Evolutionary conservation across 2,329 filamentous ascomycete species (phyloP), one percentile per base, ranked within the genome.

Genomic region (Pyrenophora tritici-repentis): DNA sequence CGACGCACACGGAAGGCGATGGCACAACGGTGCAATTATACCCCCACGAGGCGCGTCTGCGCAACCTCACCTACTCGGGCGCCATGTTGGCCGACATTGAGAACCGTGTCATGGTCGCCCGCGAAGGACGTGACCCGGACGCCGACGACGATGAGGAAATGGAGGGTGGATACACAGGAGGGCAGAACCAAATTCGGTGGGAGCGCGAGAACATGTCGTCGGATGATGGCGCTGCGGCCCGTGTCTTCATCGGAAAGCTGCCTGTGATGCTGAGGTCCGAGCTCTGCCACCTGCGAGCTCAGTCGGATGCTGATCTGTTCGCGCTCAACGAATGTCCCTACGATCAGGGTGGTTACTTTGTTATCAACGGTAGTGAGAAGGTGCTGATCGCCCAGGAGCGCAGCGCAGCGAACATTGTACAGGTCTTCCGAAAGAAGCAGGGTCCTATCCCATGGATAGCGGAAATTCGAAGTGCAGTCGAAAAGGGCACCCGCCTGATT

Each of bases 361-460:
- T 99, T 66, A 99, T 99, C 81, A 99, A 99, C 77, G 94, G 94
- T 36, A 96, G 90, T 75, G 94, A 99, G 73, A 99, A 99, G 81
- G 94, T 99, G 17, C 79, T 99, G 63, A 99, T 99, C 66, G 94
- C 94, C 1, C 94, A 99, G 73, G 94, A 99, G 76, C 89, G 94
- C 56, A 97, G 92, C 71, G 94, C 94, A 34, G 94, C 93, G 70
- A 99, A 99, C 71, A 99, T 97, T 52, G 94, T 99, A 4, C 94
- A 99, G 76, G 93, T 99, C 22, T 99, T 99, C 84, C 93, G 96
- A 78, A 99, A 99, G 79, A 91, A 93, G 63, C 91, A 91, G n/a
- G 93, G 90, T 61, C 89, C 91, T 8, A 96, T 91, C 57, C 92
- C 91, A 1, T 96, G 94, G 74, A 89, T 93, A 18, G 95, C 94